phyloP scores from a whole-genome alignment of 2,329 filamentous ascomycete genomes.

The Cyanodermella asteris region DNA sequence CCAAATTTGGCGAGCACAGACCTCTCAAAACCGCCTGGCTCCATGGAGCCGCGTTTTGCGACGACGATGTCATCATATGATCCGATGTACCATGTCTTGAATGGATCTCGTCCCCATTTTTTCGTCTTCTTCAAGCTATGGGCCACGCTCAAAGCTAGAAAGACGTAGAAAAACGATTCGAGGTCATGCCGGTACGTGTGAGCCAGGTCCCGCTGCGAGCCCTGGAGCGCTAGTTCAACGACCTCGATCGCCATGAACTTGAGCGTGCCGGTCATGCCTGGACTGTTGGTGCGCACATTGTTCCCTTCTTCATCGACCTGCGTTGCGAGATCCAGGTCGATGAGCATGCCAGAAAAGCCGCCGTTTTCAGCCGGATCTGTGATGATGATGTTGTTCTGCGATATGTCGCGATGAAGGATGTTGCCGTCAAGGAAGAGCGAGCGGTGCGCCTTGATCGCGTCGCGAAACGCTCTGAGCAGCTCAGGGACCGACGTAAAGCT shows the following conservation, averaged over 20 bases:
- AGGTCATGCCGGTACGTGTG: conserved; percentile 6
- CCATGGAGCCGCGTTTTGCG: too few species aligned
- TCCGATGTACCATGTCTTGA: too few species aligned
- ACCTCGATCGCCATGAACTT: conserved; percentile 4
- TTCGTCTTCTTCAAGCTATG: too few species aligned
- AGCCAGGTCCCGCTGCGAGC: too few species aligned
- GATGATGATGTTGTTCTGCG: conserved; percentile 6
- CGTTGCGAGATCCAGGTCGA: conserved; percentile 4
- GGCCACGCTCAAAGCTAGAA: too few species aligned
- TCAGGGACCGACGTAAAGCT: conserved; percentile 12
- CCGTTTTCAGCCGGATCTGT: conserved; percentile 1
- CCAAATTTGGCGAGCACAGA: too few species aligned
- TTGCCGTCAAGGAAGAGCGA: conserved; percentile 11
- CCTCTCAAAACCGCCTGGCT: too few species aligned
- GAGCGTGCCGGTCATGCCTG: conserved; percentile 5
- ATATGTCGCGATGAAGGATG: conserved; percentile 5
- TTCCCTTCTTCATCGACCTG: conserved; percentile 1
- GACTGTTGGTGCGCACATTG: conserved; percentile 1
- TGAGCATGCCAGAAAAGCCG: conserved; percentile 5
- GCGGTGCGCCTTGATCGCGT: conserved; percentile 17
- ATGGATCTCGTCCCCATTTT: too few species aligned
- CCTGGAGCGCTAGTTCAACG: conserved; percentile 3
- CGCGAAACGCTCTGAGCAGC: conserved; percentile 15
- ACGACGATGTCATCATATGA: too few species aligned
- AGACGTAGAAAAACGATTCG: conserved; percentile 7